These are phyloP conservation scores for Trifolium fragiferum DNA, from an alignment of 306 rosid species.

Conservation along the genomic window DNA sequence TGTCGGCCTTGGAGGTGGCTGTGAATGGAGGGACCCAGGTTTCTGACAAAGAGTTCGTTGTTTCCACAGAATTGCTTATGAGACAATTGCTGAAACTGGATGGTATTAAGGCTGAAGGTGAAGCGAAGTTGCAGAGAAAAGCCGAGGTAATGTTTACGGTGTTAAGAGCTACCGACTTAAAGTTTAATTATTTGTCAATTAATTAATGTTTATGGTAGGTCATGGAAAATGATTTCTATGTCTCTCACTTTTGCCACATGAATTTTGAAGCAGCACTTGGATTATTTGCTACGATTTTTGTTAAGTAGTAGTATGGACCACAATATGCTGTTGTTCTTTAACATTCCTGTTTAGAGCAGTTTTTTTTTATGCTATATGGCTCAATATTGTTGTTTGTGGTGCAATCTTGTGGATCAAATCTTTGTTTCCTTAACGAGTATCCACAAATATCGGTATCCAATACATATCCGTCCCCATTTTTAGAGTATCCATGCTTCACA, in stretches of 20 bases:
- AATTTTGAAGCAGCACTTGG: conserved; percentile 6
- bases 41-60: conserved; percentile 71
- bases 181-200: conserved; percentile 16
- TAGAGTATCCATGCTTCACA: no score
- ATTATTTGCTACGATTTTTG: conserved; percentile 2
- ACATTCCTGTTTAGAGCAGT: conserved; percentile 6
- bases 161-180: neutral
- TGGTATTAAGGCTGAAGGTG: conserved; percentile 85
- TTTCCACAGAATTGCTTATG: conserved; percentile 82
- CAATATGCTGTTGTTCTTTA: neutral
- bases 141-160: conserved; percentile 64
- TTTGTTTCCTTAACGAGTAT: conserved; percentile 1
- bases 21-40: conserved; percentile 73
- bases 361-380: conserved; percentile 14
- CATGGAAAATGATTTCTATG: conserved; percentile 19
- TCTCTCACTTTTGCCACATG: neutral
- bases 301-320: neutral
- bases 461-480: no score
- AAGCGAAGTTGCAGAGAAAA: conserved; percentile 80
- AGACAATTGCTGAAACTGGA: conserved; percentile 84
- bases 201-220: neutral
- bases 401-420: conserved; percentile 5
- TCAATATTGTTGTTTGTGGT: conserved; percentile 30
- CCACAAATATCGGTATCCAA: no score
- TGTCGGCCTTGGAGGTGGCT: conserved; percentile 73